These are phyloP conservation scores for Fragaria ananassa DNA, from an alignment of 306 rosid genomes.

Conservation along the genomic window DNA sequence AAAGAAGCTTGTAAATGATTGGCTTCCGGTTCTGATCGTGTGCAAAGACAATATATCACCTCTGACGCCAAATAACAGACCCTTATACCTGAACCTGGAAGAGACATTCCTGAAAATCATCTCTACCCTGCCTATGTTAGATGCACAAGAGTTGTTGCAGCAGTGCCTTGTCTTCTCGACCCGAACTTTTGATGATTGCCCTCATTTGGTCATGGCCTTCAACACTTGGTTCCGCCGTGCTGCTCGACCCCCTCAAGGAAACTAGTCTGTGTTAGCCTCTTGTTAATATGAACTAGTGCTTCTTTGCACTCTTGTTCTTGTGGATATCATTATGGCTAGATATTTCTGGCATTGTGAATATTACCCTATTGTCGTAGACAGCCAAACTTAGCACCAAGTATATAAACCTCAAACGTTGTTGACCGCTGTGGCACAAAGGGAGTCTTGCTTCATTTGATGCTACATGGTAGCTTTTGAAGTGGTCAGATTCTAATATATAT, in stretches of 20 bases:
- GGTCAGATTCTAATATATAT: not conserved
- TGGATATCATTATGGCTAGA: not conserved
- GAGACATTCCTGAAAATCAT: conserved; percentile 75
- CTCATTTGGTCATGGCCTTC: conserved; percentile 78
- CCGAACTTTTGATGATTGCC: conserved; percentile 80
- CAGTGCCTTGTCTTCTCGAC: conserved; percentile 86
- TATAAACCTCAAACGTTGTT: conserved; percentile 9
- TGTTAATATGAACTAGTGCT: conserved; percentile 3
- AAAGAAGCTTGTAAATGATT: conserved; percentile 75
- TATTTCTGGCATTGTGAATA: conserved; percentile 40
- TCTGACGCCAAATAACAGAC: conserved; percentile 56
- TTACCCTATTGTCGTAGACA: conserved; percentile 14
- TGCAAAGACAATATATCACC: conserved; percentile 84
- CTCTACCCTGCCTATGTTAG: conserved; percentile 85
- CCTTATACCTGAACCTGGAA: conserved; percentile 67
- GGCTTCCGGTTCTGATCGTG: conserved; percentile 87
- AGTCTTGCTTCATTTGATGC: conserved; percentile 5
- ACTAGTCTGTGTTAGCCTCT: not conserved
- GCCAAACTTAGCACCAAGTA: conserved; percentile 26
- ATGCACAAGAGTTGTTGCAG: conserved; percentile 81
- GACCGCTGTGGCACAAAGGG: not conserved
- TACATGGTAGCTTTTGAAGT: not conserved
- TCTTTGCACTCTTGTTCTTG: not conserved
- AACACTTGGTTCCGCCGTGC: conserved; percentile 96
- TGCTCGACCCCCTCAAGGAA: conserved; percentile 38